A percentile compares a stretch with the other conserved stretches of the same genome.
Conservation (phyloP, 257 asterid species). For the Dorcoceras hygrometricum region DNA sequence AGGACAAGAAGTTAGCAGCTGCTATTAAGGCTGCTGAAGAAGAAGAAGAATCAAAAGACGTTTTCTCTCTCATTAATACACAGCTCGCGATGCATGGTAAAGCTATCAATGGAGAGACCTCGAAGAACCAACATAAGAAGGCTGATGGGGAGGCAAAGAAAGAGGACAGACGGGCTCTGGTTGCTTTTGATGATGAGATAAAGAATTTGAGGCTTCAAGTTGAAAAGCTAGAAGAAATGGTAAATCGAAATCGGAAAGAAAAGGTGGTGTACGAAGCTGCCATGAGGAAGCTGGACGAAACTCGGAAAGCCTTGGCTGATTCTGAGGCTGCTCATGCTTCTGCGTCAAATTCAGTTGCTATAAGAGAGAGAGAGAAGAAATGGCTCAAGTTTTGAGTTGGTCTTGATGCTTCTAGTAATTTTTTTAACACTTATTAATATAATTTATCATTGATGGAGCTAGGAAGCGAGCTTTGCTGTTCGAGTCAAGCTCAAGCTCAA, state of each 20-base stretch:
- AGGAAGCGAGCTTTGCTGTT: background rate
- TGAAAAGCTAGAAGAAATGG: constrained; percentile 83
- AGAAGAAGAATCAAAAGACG: constrained; percentile 67
- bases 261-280: constrained; percentile 83
- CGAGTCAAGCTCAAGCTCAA: background rate
- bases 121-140: constrained; percentile 43
- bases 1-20: constrained; percentile 76
- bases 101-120: constrained; percentile 28
- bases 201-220: constrained; percentile 59
- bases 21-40: constrained; percentile 68
- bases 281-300: constrained; percentile 70
- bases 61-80: constrained; percentile 72
- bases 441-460: background rate
- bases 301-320: constrained; percentile 67
- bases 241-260: constrained; percentile 70
- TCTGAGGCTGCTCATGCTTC: constrained; percentile 82
- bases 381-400: constrained; percentile 79
- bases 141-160: constrained; percentile 45
- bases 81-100: constrained; percentile 70
- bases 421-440: no score
- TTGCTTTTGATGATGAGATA: constrained; percentile 75
- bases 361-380: constrained; percentile 82
- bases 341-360: constrained; percentile 67
- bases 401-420: background rate
- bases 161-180: constrained; percentile 59